Evolutionary conservation across 352 stramenopile species (phyloP).

Genomic region (Achlya hypogyna): DNA sequence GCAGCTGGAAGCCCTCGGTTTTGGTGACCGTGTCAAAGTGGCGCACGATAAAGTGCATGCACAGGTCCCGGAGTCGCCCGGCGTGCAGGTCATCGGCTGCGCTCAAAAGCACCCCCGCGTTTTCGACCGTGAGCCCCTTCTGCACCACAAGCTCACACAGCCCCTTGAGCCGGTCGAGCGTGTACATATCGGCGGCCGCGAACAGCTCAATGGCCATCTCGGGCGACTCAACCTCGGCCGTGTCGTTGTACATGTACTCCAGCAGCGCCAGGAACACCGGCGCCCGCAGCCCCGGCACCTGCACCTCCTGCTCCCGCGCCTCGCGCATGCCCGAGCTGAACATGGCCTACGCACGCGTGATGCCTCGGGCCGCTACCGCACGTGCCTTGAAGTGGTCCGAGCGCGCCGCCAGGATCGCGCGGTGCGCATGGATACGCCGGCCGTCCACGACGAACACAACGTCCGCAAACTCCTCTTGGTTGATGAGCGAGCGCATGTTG

Average conservation of each 20-base stretch:
- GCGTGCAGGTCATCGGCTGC: constrained; percentile 79
- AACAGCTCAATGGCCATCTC: constrained; percentile 93
- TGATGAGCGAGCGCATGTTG: constrained; percentile 90
- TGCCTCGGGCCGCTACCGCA: too few relatives aligned
- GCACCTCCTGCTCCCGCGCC: constrained; percentile 77
- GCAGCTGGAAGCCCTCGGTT: constrained; percentile 75
- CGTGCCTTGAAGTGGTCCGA: constrained; percentile 86
- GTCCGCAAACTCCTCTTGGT: constrained; percentile 84
- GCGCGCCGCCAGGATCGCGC: constrained; percentile 87
- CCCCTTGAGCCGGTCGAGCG: constrained; percentile 88
- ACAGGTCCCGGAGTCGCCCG: constrained; percentile 78
- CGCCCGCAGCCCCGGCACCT: constrained; percentile 81
- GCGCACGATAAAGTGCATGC: constrained; percentile 80
- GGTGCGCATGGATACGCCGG: constrained; percentile 71
- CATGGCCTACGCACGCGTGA: too few relatives aligned
- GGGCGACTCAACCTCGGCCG: constrained; percentile 82
- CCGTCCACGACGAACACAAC: constrained; percentile 84
- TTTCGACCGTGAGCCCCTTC: constrained; percentile 83
- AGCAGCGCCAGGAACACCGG: constrained; percentile 91
- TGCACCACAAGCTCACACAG: constrained; percentile 86
- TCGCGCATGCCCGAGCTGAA: constrained; percentile 94
- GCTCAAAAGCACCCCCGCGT: constrained; percentile 77
- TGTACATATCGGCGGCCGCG: constrained; percentile 91
- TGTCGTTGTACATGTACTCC: constrained; percentile 96
- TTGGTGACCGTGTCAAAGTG: constrained; percentile 89